Evolutionary conservation across 495 filamentous ascomycete species (phyloP), one percentile per base, ranked within the genome.

Genomic region (Neurospora sp.): DNA sequence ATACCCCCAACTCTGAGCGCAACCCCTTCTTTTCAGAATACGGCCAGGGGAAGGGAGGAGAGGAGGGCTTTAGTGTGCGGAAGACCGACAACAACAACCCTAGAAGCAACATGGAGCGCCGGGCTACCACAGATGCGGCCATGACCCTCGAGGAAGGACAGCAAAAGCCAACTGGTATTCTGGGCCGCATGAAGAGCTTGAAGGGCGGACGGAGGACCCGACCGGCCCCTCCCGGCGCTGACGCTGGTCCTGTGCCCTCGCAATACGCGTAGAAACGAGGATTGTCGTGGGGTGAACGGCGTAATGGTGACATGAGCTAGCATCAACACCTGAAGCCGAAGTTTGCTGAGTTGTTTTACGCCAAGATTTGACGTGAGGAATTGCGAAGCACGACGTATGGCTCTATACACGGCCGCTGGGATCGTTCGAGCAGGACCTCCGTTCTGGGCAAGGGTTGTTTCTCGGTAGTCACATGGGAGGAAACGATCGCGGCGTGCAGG

Each of bases 11-110:
- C 39, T 72, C 77, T 42, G 84, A 96, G 72, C 83, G 85, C 59
- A 97, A 96, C 80, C 94, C 94, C 5, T 98, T 97, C 85, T 96
- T 97, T 81, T 86, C 88, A 73, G 94, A 97, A 69, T 96, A 92
- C 77, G 90, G 82, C 3, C 44, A 54, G 74, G 72, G 72, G 42
- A 76, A 74, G 46, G 78, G 78, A 62, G 77, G 86, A 81, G 78
- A 84, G 77, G 83, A 87, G 76, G 77, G 78, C 41, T 79, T 83
- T 69, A 81, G 77, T 40, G 84, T 86, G 70, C 82, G 78, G 27
- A 81, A 78, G 71, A 80, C 79, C 31, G 83, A 83, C 16, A 80
- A 79, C 39, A 79, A 83, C 27, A 92, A 88, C 76, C 90, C 92
- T 41, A 88, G 85, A 74, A 83, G 82, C 35, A 78, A 82, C 7